A percentile compares a stretch with the other conserved stretches of the same genome.
phyloP scores from a whole-genome alignment of 768 basidiomycete species.

The Tylopilus vinaceipallidus region DNA sequence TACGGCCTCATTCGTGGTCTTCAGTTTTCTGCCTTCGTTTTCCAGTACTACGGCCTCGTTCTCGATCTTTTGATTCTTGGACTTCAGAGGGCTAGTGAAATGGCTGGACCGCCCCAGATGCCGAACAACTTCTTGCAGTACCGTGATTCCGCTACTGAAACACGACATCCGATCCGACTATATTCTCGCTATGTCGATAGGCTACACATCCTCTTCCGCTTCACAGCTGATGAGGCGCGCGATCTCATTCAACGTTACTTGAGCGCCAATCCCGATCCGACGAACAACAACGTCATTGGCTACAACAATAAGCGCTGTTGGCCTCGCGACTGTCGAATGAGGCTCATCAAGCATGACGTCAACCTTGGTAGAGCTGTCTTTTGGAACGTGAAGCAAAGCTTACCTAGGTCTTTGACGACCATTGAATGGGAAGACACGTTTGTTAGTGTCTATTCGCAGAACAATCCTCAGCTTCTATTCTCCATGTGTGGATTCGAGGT shows the following conservation, averaged over 20 bases:
- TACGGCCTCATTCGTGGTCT: conserved; percentile 97
- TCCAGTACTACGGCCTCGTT: conserved; percentile 97
- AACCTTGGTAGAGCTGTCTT: conserved; percentile 97
- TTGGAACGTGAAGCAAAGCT: conserved; percentile 98
- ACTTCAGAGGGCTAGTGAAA: conserved; percentile 96
- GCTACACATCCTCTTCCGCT: conserved; percentile 95
- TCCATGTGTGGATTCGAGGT: conserved; percentile 99
- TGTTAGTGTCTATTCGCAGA: conserved; percentile 94
- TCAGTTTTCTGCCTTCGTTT: conserved; percentile 98
- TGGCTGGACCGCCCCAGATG: conserved; percentile 97
- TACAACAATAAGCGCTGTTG: conserved; percentile 99
- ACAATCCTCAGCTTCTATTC: conserved; percentile 96
- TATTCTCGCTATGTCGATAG: conserved; percentile 97
- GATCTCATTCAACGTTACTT: conserved; percentile 98
- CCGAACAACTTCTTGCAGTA: conserved; percentile 99
- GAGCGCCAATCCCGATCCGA: conserved; percentile 96
- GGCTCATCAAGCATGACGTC: conserved; percentile 98
- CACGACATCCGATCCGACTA: conserved; percentile 94
- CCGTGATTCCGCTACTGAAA: conserved; percentile 92
- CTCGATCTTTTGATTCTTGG: conserved; percentile 95
- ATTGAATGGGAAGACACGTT: conserved; percentile 99
- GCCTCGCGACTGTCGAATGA: conserved; percentile 99
- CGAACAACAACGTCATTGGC: conserved; percentile 97
- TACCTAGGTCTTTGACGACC: conserved; percentile 93
- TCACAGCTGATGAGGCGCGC: conserved; percentile 94